A percentile compares a stretch with the other conserved stretches of the same genome.
phyloP scores from a whole-genome alignment of 768 basidiomycete genomes.

The Galerina sulciceps region DNA sequence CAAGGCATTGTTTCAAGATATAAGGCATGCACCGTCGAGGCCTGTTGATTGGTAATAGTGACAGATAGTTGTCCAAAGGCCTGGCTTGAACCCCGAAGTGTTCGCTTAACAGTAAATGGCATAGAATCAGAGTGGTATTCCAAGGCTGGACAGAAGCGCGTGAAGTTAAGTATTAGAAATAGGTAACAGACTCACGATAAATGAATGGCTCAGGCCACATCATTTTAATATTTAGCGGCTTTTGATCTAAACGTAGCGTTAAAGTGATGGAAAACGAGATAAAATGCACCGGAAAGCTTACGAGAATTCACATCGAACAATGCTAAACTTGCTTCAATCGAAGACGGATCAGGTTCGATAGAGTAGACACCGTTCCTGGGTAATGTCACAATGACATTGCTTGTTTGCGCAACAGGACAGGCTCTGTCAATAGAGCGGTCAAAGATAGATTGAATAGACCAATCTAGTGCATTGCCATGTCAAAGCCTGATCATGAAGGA shows the following conservation, averaged over 20 bases:
- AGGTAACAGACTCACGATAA: constrained; percentile 52
- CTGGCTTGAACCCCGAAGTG: constrained; percentile 75
- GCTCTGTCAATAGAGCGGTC: constrained; percentile 61
- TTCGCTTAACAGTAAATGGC: constrained; percentile 68
- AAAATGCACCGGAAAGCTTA: constrained; percentile 28
- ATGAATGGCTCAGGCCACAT: constrained; percentile 62
- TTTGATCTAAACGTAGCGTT: constrained; percentile 30
- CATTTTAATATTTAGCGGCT: constrained; percentile 61
- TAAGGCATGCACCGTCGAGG: constrained; percentile 47
- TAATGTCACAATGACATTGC: constrained; percentile 53
- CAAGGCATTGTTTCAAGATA: constrained; percentile 96
- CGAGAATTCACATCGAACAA: constrained; percentile 54
- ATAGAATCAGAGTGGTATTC: constrained; percentile 44
- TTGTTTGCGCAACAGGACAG: constrained; percentile 74
- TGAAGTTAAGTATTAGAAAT: background rate
- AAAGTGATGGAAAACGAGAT: constrained; percentile 8
- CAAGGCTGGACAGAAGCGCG: constrained; percentile 31
- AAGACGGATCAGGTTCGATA: constrained; percentile 56
- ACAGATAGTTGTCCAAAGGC: constrained; percentile 75
- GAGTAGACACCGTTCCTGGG: constrained; percentile 46
- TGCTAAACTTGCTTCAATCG: constrained; percentile 36
- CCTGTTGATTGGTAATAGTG: constrained; percentile 62
- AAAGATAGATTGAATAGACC: constrained; percentile 73
- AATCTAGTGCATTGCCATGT: constrained; percentile 50
- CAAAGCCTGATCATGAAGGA: constrained; percentile 6